Conservation (phyloP, 805 yeast genomes). For the Lipomyces kockii region DNA sequence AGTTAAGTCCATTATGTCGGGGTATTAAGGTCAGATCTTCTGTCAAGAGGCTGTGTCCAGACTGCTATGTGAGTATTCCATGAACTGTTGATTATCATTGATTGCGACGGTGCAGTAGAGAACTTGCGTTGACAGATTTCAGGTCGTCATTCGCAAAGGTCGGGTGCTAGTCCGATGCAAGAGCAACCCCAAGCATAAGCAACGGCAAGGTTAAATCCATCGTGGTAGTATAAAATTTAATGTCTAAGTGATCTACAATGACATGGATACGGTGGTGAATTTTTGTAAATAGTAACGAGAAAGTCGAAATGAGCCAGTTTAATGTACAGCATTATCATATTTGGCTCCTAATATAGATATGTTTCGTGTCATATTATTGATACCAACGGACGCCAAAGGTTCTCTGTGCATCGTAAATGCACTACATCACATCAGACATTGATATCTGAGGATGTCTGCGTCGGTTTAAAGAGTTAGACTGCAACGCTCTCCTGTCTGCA, state of each 20-base stretch:
- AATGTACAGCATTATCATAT: neutral
- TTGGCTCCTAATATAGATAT: neutral
- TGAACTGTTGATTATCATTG: slow-evolving; percentile 1
- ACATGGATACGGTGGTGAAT: neutral
- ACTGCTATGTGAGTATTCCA: slow-evolving; percentile 64
- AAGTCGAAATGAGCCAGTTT: neutral
- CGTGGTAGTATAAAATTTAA: neutral
- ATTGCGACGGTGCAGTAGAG: neutral
- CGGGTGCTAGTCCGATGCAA: slow-evolving; percentile 92
- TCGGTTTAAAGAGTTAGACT: neutral
- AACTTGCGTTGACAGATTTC: slow-evolving; percentile 18
- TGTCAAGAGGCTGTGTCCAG: slow-evolving; percentile 89
- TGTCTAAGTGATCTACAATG: neutral
- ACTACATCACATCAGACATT: neutral
- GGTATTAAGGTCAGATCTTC: slow-evolving; percentile 91
- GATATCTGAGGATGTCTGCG: neutral
- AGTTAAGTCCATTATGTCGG: slow-evolving; percentile 48
- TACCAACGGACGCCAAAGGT: too few species aligned
- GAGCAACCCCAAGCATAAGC: slow-evolving; percentile 90
- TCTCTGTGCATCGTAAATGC: neutral
- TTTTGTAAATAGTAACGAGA: neutral
- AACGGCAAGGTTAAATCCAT: slow-evolving; percentile 60
- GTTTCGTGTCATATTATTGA: neutral
- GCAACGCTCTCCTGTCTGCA: slow-evolving; percentile 6
- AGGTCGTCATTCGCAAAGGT: slow-evolving; percentile 92